Conservation (phyloP, 352 stramenopile species). For the Pythium graminicola region DNA sequence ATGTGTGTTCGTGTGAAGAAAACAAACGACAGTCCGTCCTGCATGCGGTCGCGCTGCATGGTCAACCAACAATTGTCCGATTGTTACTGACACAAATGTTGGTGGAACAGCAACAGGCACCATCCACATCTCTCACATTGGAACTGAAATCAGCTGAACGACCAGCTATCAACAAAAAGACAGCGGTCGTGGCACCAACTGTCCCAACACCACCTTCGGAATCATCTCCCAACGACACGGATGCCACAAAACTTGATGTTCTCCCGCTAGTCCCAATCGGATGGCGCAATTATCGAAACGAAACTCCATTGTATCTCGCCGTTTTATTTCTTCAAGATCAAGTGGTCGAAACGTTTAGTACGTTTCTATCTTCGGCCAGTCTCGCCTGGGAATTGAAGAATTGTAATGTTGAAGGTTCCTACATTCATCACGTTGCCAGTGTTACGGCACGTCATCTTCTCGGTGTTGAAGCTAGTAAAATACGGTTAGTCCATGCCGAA, state of each 20-base stretch:
- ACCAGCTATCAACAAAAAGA: background rate
- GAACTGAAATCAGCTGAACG: background rate
- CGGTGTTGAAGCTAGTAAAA: no score
- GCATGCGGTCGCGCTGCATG: conserved; percentile 48
- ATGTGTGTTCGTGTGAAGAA: conserved; percentile 59
- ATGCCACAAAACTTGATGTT: conserved; percentile 22
- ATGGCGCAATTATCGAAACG: conserved; percentile 61
- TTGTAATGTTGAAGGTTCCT: conserved; percentile 71
- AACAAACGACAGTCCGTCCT: conserved; percentile 60
- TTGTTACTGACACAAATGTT: conserved; percentile 47
- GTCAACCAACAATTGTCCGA: conserved; percentile 43
- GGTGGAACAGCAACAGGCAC: conserved; percentile 29
- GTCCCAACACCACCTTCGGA: no score
- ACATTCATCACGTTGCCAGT: conserved; percentile 47
- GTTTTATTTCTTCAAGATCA: conserved; percentile 45
- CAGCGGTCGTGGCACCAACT: conserved; percentile 6
- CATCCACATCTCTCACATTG: background rate
- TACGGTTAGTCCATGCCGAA: conserved; percentile 36
- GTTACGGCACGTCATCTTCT: conserved; percentile 31
- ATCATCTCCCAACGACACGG: conserved; percentile 8
- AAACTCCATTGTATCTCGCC: conserved; percentile 63
- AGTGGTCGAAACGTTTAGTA: conserved; percentile 32
- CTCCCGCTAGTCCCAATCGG: conserved; percentile 21
- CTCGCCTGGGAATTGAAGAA: conserved; percentile 46
- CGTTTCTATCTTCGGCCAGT: conserved; percentile 33